These are phyloP conservation scores for Lichtheimia hyalospora DNA, from an alignment of 371 early-diverging fungal species.

Conservation along the genomic window DNA sequence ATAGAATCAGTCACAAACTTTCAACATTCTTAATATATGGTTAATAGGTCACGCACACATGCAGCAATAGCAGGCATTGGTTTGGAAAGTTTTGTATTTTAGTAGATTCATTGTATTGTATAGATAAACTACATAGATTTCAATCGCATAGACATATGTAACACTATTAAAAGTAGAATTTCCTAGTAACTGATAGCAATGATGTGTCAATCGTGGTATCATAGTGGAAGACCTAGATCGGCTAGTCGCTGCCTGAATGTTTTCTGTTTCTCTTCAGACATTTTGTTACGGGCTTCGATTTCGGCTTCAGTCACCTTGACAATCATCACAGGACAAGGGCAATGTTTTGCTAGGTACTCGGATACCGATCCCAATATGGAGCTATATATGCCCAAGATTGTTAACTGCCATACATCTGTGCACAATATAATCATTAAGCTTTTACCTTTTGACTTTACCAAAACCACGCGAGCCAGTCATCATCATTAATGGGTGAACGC, in stretches of 20 bases:
- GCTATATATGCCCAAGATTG: constrained; percentile 6
- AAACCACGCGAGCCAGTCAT: constrained; percentile 31
- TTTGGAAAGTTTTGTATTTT: constrained; percentile 25
- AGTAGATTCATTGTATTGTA: background rate
- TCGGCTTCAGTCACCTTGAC: constrained; percentile 29
- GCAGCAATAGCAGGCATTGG: constrained; percentile 57
- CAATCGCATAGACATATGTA: background rate
- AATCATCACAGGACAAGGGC: constrained; percentile 40
- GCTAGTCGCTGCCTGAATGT: background rate
- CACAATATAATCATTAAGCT: no score
- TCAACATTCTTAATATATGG: background rate
- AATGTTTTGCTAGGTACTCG: constrained; percentile 23
- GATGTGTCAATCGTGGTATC: background rate
- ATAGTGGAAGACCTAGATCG: background rate
- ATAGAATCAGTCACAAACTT: background rate
- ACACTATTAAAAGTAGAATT: background rate
- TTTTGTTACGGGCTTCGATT: constrained; percentile 23
- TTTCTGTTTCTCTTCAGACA: constrained; percentile 1
- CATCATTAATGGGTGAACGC: constrained; percentile 25
- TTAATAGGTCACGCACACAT: constrained; percentile 22
- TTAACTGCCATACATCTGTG: background rate
- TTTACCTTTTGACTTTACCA: constrained; percentile 30
- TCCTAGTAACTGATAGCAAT: background rate
- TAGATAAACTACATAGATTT: background rate
- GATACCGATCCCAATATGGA: constrained; percentile 39